These are phyloP conservation scores for Dictyostelium brefeldianum DNA, from an alignment of 78 protist species.

Conservation along the genomic window DNA sequence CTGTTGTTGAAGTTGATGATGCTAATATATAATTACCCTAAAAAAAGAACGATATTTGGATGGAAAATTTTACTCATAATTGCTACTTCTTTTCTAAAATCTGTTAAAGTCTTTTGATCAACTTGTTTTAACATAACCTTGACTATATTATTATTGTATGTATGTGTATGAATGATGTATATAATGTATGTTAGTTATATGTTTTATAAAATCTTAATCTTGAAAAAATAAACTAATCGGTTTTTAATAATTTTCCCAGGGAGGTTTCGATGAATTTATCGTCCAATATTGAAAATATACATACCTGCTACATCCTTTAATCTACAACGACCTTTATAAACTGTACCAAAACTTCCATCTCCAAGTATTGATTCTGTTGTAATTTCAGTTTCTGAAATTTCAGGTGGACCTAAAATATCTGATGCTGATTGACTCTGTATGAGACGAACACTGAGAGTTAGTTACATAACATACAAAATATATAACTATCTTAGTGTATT, in stretches of 20 bases:
- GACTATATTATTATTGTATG: background rate
- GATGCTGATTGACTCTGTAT: constrained; percentile 4
- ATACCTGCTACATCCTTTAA: constrained; percentile 75
- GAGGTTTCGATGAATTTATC: too few relatives aligned
- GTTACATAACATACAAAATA: too few relatives aligned
- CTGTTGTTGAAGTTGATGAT: background rate
- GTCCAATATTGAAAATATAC: background rate
- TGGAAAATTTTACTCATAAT: constrained; percentile 89
- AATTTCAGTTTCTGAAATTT: constrained; percentile 54
- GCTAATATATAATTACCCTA: constrained; percentile 33
- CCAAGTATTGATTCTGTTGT: constrained; percentile 66
- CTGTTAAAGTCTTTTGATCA: constrained; percentile 81
- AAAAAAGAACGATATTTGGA: constrained; percentile 86
- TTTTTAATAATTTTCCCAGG: background rate
- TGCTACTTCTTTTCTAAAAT: constrained; percentile 86
- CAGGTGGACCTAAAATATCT: constrained; percentile 72
- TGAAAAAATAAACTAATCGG: constrained; percentile 3
- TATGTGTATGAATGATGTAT: too few relatives aligned
- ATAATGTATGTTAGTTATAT: background rate
- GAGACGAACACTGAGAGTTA: too few relatives aligned
- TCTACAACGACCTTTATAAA: constrained; percentile 78
- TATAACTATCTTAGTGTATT: too few relatives aligned
- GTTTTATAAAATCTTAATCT: background rate
- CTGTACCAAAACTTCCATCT: constrained; percentile 85
- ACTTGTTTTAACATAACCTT: constrained; percentile 83